Evolutionary conservation across 176 grass and related monocot genomes (phyloP).

Genomic region (Avena insularis): DNA sequence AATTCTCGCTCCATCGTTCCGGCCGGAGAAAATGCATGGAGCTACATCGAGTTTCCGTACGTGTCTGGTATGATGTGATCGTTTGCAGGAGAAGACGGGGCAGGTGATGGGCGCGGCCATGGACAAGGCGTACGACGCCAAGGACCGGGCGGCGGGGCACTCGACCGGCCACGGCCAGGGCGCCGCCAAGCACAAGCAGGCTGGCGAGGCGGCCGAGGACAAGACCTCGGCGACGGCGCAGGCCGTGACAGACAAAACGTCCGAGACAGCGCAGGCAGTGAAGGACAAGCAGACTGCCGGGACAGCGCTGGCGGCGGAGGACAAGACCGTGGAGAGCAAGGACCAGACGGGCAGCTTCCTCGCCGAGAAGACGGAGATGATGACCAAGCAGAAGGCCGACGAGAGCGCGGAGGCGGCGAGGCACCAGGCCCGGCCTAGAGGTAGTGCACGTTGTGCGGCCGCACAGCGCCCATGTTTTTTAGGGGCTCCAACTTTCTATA

Average conservation of each 20-base stretch:
- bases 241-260: too few species aligned
- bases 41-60: too few species aligned
- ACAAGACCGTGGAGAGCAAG: background rate
- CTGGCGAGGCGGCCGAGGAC: slow-evolving; percentile 38
- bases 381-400: background rate
- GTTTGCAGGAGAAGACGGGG: slow-evolving; percentile 39
- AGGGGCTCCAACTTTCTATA: too few species aligned
- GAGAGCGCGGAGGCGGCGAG: too few species aligned
- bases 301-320: background rate
- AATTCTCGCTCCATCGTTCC: background rate
- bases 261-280: too few species aligned
- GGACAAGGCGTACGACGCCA: slow-evolving; percentile 40
- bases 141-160: slow-evolving; percentile 21
- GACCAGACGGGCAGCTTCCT: background rate
- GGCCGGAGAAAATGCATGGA: too few species aligned
- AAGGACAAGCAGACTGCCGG: too few species aligned
- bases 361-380: background rate
- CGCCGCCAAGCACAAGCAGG: background rate
- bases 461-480: too few species aligned
- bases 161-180: background rate
- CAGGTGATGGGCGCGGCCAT: slow-evolving; percentile 25
- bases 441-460: too few species aligned
- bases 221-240: slow-evolving; percentile 24
- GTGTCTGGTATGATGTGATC: background rate
- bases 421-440: too few species aligned